Evolutionary conservation across 768 basidiomycete genomes (phyloP).

Genomic region (Leccinum subtestaceum): DNA sequence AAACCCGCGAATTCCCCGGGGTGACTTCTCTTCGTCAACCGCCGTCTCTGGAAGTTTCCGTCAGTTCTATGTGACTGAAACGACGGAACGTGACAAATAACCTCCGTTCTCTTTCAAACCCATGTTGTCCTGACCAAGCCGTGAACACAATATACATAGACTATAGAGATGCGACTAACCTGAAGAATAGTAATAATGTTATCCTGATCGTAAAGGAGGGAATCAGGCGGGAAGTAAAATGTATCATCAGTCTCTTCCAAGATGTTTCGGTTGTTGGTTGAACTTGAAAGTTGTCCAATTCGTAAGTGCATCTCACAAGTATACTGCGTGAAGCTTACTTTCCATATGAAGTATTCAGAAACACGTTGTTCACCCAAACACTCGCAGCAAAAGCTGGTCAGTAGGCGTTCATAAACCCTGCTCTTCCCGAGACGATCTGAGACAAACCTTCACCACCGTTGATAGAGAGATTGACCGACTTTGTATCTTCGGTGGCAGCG

Average conservation of each 20-base stretch:
- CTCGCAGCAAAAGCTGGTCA: constrained; percentile 69
- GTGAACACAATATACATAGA: not conserved
- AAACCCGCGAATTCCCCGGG: constrained; percentile 79
- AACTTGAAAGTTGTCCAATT: constrained; percentile 33
- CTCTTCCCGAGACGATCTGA: not conserved
- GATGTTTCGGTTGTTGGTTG: constrained; percentile 60
- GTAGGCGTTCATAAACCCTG: not conserved
- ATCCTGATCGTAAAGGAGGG: constrained; percentile 50
- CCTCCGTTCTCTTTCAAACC: constrained; percentile 65
- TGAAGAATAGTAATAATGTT: constrained; percentile 80
- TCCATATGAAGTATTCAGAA: constrained; percentile 70
- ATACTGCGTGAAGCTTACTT: constrained; percentile 46
- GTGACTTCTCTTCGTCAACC: constrained; percentile 61
- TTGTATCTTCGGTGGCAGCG: constrained; percentile 54
- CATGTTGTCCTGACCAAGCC: constrained; percentile 63
- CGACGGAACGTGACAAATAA: constrained; percentile 18
- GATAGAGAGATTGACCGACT: constrained; percentile 69
- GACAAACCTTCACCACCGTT: constrained; percentile 72
- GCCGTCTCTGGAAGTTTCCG: constrained; percentile 30
- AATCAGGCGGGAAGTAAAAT: constrained; percentile 58
- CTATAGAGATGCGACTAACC: constrained; percentile 36
- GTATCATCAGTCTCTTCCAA: constrained; percentile 66
- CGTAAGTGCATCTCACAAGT: not conserved
- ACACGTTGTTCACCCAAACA: constrained; percentile 74
- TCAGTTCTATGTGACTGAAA: constrained; percentile 2